Base-by-base conservation (phyloP, 805 yeast species). In the Lachancea lanzarotensis region DNA sequence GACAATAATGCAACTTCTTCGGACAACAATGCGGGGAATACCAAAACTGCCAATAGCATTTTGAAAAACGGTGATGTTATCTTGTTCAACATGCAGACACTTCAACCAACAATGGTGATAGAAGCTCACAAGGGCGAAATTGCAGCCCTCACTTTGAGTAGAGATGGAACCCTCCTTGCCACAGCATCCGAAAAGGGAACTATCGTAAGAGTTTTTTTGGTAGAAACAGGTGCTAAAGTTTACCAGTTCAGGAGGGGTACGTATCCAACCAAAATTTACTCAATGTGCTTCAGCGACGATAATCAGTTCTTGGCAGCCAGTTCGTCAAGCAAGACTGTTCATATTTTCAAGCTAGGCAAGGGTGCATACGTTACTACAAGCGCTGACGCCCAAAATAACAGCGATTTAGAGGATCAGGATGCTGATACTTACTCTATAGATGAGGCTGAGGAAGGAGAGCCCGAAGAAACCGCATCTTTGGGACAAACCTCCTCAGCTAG, bases 241-340 rank as follows among this genome's bases (percentile, higher is more conserved):
- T 78, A 72, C 51, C 91, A 84, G 54, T 84, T 82, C 57, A 70
- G 95, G 57, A 72, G 95, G 59, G 95, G 95, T 0, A 81, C 91
- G 1, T 90, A 90, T 59, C 85, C 87, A 2, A 85, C 97, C 2
- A 75, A 72, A 50, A 85, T 93, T 15, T 79, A 78, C 54, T 82
- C 95, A 10, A 70, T 93, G 51, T 73, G 78, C 31, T 93, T 93
- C 65, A 83, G 87, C 50, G 68, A 72, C 20, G 84, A 84, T 50
- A 81, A 84, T 48, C 72, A 73, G 13, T 76, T 83, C 50, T 69
- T 93, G 26, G 77, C 87, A n/a, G 96, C 91, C 20, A 79, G 91
- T 10, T 83, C 95, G 22, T 79, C 95, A 2, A 87, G 95, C 17
- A 95, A 86, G 36, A 93, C 99, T 0, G 90, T 93, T 18, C 99